Conservation (phyloP, 2,329 filamentous ascomycete species). For the Botrytis cinerea region DNA sequence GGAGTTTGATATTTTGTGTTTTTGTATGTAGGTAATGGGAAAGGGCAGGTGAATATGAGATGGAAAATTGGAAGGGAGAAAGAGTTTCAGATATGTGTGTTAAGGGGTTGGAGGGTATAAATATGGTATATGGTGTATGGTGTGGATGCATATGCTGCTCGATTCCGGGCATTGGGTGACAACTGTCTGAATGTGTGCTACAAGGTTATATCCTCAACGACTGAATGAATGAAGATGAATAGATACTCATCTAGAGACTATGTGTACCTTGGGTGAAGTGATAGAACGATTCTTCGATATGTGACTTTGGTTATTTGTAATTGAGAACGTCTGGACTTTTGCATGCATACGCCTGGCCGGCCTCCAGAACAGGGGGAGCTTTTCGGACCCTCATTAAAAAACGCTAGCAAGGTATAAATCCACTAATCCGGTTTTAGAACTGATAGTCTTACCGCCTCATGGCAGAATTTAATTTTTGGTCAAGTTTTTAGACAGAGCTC, state of each 20-base stretch:
- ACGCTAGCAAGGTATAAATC: constrained; percentile 1
- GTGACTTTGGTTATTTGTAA: background rate
- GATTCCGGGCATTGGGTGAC: background rate
- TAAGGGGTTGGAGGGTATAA: background rate
- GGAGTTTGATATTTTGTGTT: background rate
- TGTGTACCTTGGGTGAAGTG: background rate
- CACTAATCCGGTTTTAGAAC: background rate
- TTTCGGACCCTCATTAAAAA: background rate
- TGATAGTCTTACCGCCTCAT: background rate
- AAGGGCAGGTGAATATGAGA: no score
- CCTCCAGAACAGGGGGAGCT: background rate
- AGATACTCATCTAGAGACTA: background rate
- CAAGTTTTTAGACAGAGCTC: constrained; percentile 15
- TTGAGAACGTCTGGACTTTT: background rate
- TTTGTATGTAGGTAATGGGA: background rate
- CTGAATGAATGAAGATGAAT: background rate
- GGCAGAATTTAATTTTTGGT: constrained; percentile 26
- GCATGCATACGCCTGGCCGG: background rate
- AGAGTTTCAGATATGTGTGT: background rate
- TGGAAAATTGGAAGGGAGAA: background rate
- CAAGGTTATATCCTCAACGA: background rate
- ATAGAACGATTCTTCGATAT: background rate
- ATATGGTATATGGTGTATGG: background rate
- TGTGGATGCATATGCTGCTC: background rate
- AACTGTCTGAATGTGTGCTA: background rate